These are phyloP conservation scores for Syzygium aqueum DNA, from an alignment of 345 rosid species.

Conservation along the genomic window DNA sequence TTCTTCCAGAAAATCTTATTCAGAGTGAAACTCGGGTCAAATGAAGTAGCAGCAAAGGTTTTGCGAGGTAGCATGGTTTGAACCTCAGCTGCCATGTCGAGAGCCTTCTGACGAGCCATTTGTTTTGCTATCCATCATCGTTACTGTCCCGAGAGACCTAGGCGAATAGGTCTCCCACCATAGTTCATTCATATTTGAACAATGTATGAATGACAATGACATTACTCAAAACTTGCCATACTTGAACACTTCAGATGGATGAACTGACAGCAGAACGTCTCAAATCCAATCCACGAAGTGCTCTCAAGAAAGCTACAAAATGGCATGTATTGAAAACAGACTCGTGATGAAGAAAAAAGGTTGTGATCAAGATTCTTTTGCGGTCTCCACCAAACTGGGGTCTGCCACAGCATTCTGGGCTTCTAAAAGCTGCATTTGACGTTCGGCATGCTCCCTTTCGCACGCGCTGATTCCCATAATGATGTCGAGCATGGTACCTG, in stretches of 20 bases:
- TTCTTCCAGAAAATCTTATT: neutral
- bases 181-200: neutral
- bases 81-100: neutral
- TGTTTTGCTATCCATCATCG: neutral
- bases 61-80: neutral
- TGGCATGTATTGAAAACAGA: neutral
- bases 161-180: neutral
- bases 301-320: neutral
- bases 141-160: neutral
- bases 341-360: neutral
- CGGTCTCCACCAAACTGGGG: constrained; percentile 9
- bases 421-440: constrained; percentile 74
- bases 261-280: neutral
- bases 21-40: neutral
- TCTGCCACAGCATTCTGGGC: constrained; percentile 36
- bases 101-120: neutral
- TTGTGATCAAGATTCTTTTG: constrained; percentile 8
- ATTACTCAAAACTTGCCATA: neutral
- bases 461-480: constrained; percentile 83
- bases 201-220: neutral
- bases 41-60: neutral
- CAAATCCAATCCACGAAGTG: neutral
- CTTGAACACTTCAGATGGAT: neutral
- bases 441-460: constrained; percentile 96
- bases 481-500: constrained; percentile 94